Base-by-base conservation (phyloP, 768 basidiomycete species). In the Leccinum subtestaceum region DNA sequence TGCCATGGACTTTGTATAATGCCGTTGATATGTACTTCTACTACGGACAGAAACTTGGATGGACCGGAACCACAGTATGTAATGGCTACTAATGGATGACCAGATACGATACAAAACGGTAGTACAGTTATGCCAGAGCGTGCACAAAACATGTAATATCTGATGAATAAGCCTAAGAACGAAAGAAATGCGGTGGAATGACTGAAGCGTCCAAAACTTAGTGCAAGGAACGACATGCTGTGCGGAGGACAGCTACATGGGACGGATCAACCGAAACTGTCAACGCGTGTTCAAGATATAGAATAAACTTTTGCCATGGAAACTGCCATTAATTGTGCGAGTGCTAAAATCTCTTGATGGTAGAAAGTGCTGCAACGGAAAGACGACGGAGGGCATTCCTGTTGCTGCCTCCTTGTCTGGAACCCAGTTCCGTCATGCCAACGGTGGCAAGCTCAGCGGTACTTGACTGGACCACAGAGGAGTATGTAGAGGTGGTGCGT, bases 321-420 rank as follows among this genome's bases (percentile, higher is more conserved):
- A 57, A 49, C 21, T 51, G 31, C 29, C 50, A 60, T 43, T 43
- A 19, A 19, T 4, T n/a, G 48, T 43, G 48, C 49, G 48, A 32
- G 23, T 4, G 19, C 51, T 67, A 70, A n/a, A 58, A n/a, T 50
- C 57, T 60, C 56, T 70, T 71, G 10, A 67, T 62, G n/a, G 70
- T 68, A 31, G 70, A 74, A 56, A 71, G 70, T 2, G 73, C 65
- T 11, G 65, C 73, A 25, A 73, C 58, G 38, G 72, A 74, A 59
- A 72, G 61, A 54, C 71, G 71, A 38, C 67, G 70, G 4, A 71
- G 62, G 19, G 71, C 23, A 46, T 55, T 67, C 40, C 71, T 62
- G 31, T 48, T 65, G 52, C 56, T 52, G 23, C 62, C 43, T 32
- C 61, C 61, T 45, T 52, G 64, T 55, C 70, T 57, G 23, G 57